These are phyloP conservation scores for Aspergillus uvarum DNA, from an alignment of 2,329 filamentous ascomycete species.

Conservation along the genomic window DNA sequence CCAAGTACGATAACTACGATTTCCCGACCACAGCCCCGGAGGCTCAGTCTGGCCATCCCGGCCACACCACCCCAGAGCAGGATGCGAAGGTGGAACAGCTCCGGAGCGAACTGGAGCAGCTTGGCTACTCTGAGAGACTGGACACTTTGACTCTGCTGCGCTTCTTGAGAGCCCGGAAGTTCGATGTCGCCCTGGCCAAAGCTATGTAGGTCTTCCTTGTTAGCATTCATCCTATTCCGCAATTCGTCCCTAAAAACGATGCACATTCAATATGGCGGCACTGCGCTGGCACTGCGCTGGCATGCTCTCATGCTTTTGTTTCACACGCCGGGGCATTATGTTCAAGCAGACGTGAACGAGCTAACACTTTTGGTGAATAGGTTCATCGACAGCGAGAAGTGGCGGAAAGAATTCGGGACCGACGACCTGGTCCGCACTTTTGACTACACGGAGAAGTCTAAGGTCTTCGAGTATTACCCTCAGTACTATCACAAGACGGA, in stretches of 20 bases:
- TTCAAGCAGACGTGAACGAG: neutral
- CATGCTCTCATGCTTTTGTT: neutral
- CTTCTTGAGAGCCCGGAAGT: conserved; percentile 93
- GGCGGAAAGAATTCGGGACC: conserved; percentile 83
- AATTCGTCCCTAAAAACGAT: neutral
- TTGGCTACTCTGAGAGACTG: conserved; percentile 77
- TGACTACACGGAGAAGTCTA: conserved; percentile 79
- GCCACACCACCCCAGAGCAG: conserved; percentile 81
- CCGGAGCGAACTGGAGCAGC: conserved; percentile 77
- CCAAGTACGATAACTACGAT: conserved; percentile 96
- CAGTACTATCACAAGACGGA: conserved; percentile 94
- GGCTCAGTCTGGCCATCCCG: conserved; percentile 74
- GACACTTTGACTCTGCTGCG: conserved; percentile 92
- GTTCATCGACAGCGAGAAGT: conserved; percentile 88
- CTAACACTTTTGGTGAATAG: conserved; percentile 48
- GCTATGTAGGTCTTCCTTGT: conserved; percentile 67
- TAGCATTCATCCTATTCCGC: neutral
- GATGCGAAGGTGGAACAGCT: conserved; percentile 88
- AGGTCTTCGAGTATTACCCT: conserved; percentile 88
- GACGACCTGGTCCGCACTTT: conserved; percentile 78
- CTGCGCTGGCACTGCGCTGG: neutral
- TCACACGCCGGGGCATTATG: too few relatives aligned
- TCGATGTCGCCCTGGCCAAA: conserved; percentile 80
- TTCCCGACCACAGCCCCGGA: conserved; percentile 77
- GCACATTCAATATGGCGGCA: neutral